Percentiles rank a stretch among this genome's conserved stretches.
Conservation (phyloP, 768 basidiomycete genomes). For the Psilocybe subaeruginosa region DNA sequence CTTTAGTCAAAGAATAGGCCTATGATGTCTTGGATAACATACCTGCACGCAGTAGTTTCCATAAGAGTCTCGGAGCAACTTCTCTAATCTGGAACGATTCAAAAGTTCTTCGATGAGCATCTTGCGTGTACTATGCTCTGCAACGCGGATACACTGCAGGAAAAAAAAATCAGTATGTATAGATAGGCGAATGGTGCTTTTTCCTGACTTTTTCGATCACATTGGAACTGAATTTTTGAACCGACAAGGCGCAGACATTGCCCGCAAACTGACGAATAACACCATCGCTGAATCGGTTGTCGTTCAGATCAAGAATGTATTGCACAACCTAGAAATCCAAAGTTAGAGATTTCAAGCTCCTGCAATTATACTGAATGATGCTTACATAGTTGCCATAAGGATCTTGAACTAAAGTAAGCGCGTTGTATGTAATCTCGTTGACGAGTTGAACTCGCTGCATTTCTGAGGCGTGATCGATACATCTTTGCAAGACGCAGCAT, state of each 20-base stretch:
- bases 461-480: constrained; percentile 97
- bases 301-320: constrained; percentile 98
- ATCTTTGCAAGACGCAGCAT: constrained; percentile 97
- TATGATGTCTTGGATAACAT: constrained; percentile 18
- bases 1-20: background rate
- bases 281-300: constrained; percentile 96
- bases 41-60: constrained; percentile 96
- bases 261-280: constrained; percentile 98
- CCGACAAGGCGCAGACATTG: constrained; percentile 96
- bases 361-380: constrained; percentile 10
- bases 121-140: constrained; percentile 93
- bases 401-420: constrained; percentile 96
- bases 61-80: constrained; percentile 93
- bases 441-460: constrained; percentile 95
- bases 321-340: constrained; percentile 75
- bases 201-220: constrained; percentile 88
- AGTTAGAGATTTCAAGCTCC: background rate
- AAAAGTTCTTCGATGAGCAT: constrained; percentile 93
- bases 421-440: constrained; percentile 98
- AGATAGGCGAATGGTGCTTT: background rate
- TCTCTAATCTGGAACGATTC: constrained; percentile 93
- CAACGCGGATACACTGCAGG: constrained; percentile 83
- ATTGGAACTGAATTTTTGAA: constrained; percentile 99
- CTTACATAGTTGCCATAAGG: constrained; percentile 91
- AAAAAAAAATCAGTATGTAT: background rate